These are phyloP conservation scores for Penicillium sp. DNA, from an alignment of 2,329 filamentous ascomycete species.

Conservation along the genomic window DNA sequence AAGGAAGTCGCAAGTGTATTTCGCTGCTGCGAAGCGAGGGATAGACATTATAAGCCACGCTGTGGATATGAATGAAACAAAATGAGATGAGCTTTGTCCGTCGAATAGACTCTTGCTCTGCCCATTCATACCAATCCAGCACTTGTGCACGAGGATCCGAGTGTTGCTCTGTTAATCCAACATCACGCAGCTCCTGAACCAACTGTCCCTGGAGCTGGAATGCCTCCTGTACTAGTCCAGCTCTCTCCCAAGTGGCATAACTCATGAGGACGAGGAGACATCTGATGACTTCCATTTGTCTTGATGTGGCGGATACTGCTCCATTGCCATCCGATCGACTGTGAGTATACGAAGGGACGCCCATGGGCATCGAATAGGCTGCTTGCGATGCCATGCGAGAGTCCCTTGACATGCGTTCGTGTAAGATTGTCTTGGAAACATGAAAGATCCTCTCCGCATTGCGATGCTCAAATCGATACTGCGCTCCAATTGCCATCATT, in stretches of 20 bases:
- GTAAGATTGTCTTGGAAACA: conserved; percentile 57
- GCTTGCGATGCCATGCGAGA: conserved; percentile 13
- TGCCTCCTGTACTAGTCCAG: conserved; percentile 31
- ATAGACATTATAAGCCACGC: conserved; percentile 38
- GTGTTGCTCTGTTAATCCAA: conserved; percentile 26
- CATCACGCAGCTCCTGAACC: conserved; percentile 29
- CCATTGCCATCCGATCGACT: conserved; percentile 11
- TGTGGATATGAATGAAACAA: conserved; percentile 38
- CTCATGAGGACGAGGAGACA: conserved; percentile 31
- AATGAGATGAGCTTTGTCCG: conserved; percentile 38
- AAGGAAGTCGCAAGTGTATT: conserved; percentile 36
- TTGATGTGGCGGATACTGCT: conserved; percentile 16
- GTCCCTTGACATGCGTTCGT: conserved; percentile 52
- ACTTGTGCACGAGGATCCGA: conserved; percentile 20
- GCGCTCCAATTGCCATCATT: conserved; percentile 56
- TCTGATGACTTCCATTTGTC: conserved; percentile 29
- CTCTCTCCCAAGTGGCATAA: conserved; percentile 31
- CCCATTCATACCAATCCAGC: conserved; percentile 36
- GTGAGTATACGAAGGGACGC: conserved; percentile 11
- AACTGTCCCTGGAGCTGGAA: conserved; percentile 30
- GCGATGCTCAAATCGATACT: conserved; percentile 47
- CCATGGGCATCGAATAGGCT: conserved; percentile 20
- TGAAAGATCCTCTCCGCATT: conserved; percentile 42
- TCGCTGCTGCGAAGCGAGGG: conserved; percentile 36
- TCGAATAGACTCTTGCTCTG: conserved; percentile 32